Evolutionary conservation across 1,139 yeast genomes (phyloP).

Genomic region (Sugiyamaella paludigena): DNA sequence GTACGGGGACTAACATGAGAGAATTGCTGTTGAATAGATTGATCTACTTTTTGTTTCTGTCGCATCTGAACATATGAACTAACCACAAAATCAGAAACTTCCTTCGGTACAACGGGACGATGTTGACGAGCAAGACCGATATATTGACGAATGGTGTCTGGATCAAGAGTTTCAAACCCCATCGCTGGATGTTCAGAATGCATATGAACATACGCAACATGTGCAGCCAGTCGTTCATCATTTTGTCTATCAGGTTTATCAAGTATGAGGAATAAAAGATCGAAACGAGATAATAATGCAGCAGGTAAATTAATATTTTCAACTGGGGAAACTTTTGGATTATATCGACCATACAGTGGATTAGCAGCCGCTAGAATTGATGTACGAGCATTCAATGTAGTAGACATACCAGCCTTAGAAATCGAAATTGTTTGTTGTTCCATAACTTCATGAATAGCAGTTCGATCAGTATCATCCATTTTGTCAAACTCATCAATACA

Average conservation of each 20-base stretch:
- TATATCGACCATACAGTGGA: constrained; percentile 93
- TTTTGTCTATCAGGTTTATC: constrained; percentile 79
- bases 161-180: constrained; percentile 73
- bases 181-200: constrained; percentile 79
- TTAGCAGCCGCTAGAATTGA: constrained; percentile 97
- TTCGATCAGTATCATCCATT: constrained; percentile 96
- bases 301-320: constrained; percentile 97
- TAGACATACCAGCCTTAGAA: constrained; percentile 96
- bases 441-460: constrained; percentile 99
- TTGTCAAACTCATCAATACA: constrained; percentile 99
- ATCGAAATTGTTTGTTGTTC: constrained; percentile 98
- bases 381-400: constrained; percentile 93
- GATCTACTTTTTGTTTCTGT: constrained; percentile 81
- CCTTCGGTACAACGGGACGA: constrained; percentile 84
- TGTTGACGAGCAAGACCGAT: constrained; percentile 81
- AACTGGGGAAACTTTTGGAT: constrained; percentile 84
- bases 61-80: constrained; percentile 87
- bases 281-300: constrained; percentile 93
- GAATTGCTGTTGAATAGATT: constrained; percentile 73
- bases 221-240: constrained; percentile 86
- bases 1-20: constrained; percentile 96
- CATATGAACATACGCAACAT: constrained; percentile 96
- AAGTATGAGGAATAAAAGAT: constrained; percentile 77
- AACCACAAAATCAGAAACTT: constrained; percentile 85
- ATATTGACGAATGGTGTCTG: constrained; percentile 79